phyloP scores from a whole-genome alignment of 306 rosid genomes.

The Corylus americana region DNA sequence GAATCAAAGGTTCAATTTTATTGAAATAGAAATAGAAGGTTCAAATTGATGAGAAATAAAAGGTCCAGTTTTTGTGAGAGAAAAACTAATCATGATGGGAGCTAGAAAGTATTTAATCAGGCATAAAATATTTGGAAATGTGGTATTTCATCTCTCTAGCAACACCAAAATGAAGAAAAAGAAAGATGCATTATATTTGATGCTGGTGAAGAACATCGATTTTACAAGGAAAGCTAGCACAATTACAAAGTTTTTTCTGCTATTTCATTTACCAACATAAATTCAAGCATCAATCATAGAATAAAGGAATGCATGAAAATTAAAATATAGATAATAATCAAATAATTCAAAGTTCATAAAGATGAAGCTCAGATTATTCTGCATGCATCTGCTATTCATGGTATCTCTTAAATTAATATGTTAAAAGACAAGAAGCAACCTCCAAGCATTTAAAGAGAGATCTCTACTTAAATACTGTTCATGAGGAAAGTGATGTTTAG shows the following conservation, averaged over 20 bases:
- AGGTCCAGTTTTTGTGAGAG: not conserved
- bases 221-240: not conserved
- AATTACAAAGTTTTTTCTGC: not conserved
- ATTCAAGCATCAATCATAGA: not conserved
- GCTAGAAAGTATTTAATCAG: not conserved
- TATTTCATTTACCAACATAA: not conserved
- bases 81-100: not conserved
- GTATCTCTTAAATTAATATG: not conserved
- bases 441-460: slow-evolving; percentile 2
- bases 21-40: not conserved
- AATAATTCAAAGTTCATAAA: not conserved
- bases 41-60: not conserved
- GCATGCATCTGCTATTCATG: not conserved
- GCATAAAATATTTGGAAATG: not conserved
- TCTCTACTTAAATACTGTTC: not conserved
- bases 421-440: not conserved
- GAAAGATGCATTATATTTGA: not conserved
- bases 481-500: not conserved
- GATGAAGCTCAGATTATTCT: not conserved
- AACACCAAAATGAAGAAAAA: not conserved
- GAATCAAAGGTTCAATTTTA: not conserved
- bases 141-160: not conserved
- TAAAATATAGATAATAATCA: not conserved
- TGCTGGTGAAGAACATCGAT: not conserved
- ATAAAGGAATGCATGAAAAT: not conserved